Evolutionary conservation across 2,329 filamentous ascomycete species (phyloP), one percentile per base, ranked within the genome.

Genomic region (Colletotrichum tamarilloi): DNA sequence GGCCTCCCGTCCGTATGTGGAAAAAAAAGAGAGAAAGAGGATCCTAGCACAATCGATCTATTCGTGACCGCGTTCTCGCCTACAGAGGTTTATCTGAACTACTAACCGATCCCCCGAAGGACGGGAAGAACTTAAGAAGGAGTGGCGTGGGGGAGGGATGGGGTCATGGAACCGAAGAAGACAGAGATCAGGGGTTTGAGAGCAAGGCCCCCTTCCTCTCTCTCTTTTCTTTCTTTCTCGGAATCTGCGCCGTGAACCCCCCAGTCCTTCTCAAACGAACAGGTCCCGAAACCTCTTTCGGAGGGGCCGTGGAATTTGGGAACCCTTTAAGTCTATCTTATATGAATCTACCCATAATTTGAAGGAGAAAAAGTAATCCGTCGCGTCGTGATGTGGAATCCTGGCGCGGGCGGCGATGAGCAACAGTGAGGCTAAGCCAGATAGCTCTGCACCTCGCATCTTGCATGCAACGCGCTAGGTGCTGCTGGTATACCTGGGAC

Each of bases 231-330:
- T 32, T 32, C 30, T 32, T 42, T 62, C 62, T 57, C 68, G 49
- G 68, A 58, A 53, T n/a, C 64, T 28, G 49, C 46, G 28, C 64
- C 38, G 38, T 38, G 58, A 63, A 38, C n/a, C 24, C 57, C 57
- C 64, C 64, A 52, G 42, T 49, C 58, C 64, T 49, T 62, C 64
- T 63, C 68, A 58, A 53, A 68, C 30, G 64, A 63, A 68, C 49
- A 52, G 22, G 38, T 62, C 28, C 64, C 68, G 49, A 63, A 68
- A 68, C 64, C 57, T 22, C 57, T 19, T 9, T 38, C 58, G 35
- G 62, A 30, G 55, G 62, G 16, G 11, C 19, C 14, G 24, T n/a
- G 7, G 30, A 32, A 32, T 11, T 11, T 9, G 30, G 26, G 38
- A 19, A 42, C 38, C 14, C 38, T 19, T 42, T 42, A 19, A 19